Conservation (phyloP, 805 yeast species). For the Cyberlindnera bimundalis region DNA sequence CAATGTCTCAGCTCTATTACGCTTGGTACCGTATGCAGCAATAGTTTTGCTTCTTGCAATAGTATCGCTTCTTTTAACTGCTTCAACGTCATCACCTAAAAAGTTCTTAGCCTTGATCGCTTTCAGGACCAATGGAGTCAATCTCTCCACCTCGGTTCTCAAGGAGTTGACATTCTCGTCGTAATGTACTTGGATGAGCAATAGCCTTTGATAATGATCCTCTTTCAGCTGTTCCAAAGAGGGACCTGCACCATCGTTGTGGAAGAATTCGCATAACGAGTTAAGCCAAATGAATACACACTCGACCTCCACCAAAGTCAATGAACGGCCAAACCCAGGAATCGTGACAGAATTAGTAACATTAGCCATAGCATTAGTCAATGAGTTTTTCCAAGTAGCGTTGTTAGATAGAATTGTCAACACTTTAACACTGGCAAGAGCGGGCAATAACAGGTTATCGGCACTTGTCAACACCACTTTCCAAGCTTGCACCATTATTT, state of each 20-base stretch:
- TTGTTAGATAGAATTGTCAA: constrained; percentile 28
- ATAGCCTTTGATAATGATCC: constrained; percentile 58
- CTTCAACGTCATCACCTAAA: constrained; percentile 32
- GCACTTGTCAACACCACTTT: constrained; percentile 62
- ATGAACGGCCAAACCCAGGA: constrained; percentile 50
- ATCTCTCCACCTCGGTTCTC: constrained; percentile 53
- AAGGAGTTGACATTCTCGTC: constrained; percentile 47
- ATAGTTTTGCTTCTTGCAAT: constrained; percentile 65
- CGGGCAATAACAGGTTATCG: constrained; percentile 72
- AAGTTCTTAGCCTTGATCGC: constrained; percentile 47
- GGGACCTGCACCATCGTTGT: constrained; percentile 81
- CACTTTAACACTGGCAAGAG: constrained; percentile 45
- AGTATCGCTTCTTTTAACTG: constrained; percentile 36
- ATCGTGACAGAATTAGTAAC: constrained; percentile 36
- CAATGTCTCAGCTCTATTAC: constrained; percentile 46
- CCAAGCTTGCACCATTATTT: constrained; percentile 82
- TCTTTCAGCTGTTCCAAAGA: constrained; percentile 59
- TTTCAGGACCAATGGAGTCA: constrained; percentile 52
- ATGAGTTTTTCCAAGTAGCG: constrained; percentile 39
- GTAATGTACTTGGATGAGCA: constrained; percentile 63
- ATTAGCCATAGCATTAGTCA: constrained; percentile 47
- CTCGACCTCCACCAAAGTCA: constrained; percentile 60
- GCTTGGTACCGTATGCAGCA: constrained; percentile 66
- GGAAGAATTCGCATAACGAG: constrained; percentile 70
- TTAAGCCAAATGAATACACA: constrained; percentile 69